These are phyloP conservation scores for Silybum marianum DNA, from an alignment of 129 eudicot genomes.

Conservation along the genomic window DNA sequence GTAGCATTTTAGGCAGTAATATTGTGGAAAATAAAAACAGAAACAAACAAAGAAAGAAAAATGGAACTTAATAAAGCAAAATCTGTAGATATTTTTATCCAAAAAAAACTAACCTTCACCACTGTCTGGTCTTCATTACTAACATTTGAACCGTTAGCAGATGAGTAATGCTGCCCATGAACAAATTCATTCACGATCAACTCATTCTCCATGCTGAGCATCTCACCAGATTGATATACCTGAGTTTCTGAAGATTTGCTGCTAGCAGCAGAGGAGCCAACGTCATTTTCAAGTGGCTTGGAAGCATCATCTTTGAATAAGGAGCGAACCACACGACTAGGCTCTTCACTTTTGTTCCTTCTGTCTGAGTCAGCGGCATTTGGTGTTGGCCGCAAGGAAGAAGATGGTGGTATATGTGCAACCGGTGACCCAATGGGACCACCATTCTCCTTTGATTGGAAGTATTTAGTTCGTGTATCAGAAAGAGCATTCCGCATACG, in stretches of 20 bases:
- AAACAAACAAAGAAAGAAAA: background rate
- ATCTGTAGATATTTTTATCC: background rate
- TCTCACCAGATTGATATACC: conserved; percentile 32
- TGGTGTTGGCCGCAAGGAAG: conserved; percentile 28
- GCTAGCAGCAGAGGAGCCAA: conserved; percentile 36
- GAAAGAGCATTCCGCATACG: conserved; percentile 86
- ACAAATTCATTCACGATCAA: conserved; percentile 79
- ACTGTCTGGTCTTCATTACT: conserved; percentile 39
- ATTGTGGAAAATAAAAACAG: no score
- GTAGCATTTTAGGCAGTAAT: no score
- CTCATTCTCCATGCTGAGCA: conserved; percentile 66
- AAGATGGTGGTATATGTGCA: conserved; percentile 54
- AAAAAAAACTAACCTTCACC: conserved; percentile 49
- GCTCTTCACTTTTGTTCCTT: conserved; percentile 37
- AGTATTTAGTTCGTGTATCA: conserved; percentile 67
- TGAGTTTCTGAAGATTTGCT: conserved; percentile 21
- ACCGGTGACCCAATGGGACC: conserved; percentile 52
- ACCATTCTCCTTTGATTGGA: conserved; percentile 70
- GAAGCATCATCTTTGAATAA: conserved; percentile 60
- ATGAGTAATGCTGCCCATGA: conserved; percentile 62
- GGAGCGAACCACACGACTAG: conserved; percentile 65
- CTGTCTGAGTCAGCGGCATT: conserved; percentile 36
- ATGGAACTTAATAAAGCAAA: background rate
- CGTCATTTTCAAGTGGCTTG: conserved; percentile 36
- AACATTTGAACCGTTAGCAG: conserved; percentile 34